Evolutionary conservation across 2,329 filamentous ascomycete species (phyloP).

Genomic region (Colletotrichum liriopes): DNA sequence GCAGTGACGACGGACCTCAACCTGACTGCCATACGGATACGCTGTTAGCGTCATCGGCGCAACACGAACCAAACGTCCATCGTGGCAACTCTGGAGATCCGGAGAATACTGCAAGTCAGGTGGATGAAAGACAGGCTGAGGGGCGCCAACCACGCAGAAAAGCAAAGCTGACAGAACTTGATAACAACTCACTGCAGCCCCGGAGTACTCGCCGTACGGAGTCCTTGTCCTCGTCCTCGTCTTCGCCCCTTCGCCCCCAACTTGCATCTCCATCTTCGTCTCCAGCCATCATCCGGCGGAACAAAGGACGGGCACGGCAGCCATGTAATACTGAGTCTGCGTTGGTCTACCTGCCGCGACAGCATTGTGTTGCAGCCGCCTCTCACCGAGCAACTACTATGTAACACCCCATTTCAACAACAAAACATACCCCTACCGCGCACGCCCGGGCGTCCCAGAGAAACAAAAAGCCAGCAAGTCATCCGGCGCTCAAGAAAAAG

Average conservation of each 20-base stretch:
- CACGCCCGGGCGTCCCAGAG: constrained; percentile 19
- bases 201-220: too few relatives aligned
- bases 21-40: background rate
- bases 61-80: constrained; percentile 3
- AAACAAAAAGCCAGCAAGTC: constrained; percentile 29
- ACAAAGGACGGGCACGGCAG: background rate
- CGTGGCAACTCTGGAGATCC: constrained; percentile 13
- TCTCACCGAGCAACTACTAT: background rate
- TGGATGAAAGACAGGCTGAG: background rate
- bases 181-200: background rate
- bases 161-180: constrained; percentile 20
- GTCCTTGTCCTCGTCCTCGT: background rate
- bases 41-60: background rate
- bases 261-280: background rate
- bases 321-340: background rate
- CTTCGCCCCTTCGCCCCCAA: background rate
- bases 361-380: background rate
- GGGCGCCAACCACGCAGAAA: background rate
- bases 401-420: background rate
- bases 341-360: background rate
- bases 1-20: background rate
- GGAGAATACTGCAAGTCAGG: constrained; percentile 10
- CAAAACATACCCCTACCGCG: constrained; percentile 1
- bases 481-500: constrained; percentile 19
- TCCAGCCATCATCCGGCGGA: background rate